A percentile compares a stretch with the other conserved stretches of the same genome.
Conservation (phyloP, 805 yeast genomes). For the Saccharomycopsis babjevae region DNA sequence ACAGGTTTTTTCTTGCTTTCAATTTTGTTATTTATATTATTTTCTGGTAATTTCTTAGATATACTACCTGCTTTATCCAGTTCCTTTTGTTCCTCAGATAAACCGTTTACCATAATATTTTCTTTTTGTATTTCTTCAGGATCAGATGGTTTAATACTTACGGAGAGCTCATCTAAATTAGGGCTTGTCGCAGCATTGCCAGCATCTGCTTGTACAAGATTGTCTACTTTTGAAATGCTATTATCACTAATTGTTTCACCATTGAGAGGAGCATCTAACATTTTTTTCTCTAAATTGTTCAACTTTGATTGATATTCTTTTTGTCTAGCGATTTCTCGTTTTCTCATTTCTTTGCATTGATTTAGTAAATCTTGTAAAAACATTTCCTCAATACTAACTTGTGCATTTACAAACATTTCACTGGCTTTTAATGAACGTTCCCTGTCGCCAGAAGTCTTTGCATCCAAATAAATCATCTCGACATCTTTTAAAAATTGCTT, state of each 20-base stretch:
- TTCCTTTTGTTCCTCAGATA: background rate
- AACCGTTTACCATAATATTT: background rate
- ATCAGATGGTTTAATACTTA: background rate
- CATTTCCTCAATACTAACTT: constrained; percentile 89
- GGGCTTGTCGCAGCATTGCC: background rate
- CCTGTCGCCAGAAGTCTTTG: constrained; percentile 65
- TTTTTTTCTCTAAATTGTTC: background rate
- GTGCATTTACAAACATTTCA: constrained; percentile 94
- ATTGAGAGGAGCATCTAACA: background rate
- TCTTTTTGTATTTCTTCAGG: background rate
- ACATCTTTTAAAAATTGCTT: constrained; percentile 80
- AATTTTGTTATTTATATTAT: background rate
- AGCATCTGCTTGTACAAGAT: background rate
- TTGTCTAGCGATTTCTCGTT: constrained; percentile 52
- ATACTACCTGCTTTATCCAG: background rate
- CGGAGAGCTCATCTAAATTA: background rate
- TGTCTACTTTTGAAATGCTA: too few species aligned
- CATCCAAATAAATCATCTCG: constrained; percentile 73
- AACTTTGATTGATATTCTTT: constrained; percentile 30
- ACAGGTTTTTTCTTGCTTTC: constrained; percentile 7
- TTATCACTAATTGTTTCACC: background rate
- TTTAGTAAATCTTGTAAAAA: constrained; percentile 58
- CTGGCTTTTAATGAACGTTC: constrained; percentile 75
- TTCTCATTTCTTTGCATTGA: constrained; percentile 66
- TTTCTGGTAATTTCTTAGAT: background rate